These are phyloP conservation scores for Emericellopsis atlantica DNA, from an alignment of 2,329 filamentous ascomycete species.

Conservation along the genomic window DNA sequence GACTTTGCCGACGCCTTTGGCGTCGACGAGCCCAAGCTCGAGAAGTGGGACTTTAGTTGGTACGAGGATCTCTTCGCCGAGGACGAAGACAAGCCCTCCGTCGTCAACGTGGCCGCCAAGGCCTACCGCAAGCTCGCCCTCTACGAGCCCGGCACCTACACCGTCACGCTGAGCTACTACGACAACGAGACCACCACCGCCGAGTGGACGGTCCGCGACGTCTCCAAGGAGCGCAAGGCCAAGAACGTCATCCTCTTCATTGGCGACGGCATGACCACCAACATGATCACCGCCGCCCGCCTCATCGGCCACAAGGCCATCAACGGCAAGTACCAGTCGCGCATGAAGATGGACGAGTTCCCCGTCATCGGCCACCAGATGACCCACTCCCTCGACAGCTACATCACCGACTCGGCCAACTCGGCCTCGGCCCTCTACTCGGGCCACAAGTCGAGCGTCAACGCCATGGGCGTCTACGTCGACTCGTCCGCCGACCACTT, in stretches of 20 bases:
- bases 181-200: constrained; percentile 58
- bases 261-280: constrained; percentile 61
- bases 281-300: constrained; percentile 71
- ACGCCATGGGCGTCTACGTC: constrained; percentile 67
- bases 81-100: constrained; percentile 53
- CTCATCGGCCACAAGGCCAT: constrained; percentile 70
- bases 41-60: constrained; percentile 77
- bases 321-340: constrained; percentile 72
- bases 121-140: constrained; percentile 64
- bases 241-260: constrained; percentile 85
- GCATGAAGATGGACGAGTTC: constrained; percentile 69
- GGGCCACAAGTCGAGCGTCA: constrained; percentile 75
- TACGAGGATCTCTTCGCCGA: constrained; percentile 73
- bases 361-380: constrained; percentile 81
- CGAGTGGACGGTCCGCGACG: constrained; percentile 63
- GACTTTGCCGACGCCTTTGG: constrained; percentile 55
- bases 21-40: constrained; percentile 56
- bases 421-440: constrained; percentile 71
- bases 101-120: constrained; percentile 73
- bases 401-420: constrained; percentile 81
- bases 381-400: constrained; percentile 75
- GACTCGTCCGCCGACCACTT: constrained; percentile 63
- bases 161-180: constrained; percentile 65
- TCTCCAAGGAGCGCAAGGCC: constrained; percentile 57
- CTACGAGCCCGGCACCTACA: constrained; percentile 69